Evolutionary conservation across 176 grass and related monocot species (phyloP), one percentile per base, ranked within the genome.

Genomic region (Aegilops sharonensis): DNA sequence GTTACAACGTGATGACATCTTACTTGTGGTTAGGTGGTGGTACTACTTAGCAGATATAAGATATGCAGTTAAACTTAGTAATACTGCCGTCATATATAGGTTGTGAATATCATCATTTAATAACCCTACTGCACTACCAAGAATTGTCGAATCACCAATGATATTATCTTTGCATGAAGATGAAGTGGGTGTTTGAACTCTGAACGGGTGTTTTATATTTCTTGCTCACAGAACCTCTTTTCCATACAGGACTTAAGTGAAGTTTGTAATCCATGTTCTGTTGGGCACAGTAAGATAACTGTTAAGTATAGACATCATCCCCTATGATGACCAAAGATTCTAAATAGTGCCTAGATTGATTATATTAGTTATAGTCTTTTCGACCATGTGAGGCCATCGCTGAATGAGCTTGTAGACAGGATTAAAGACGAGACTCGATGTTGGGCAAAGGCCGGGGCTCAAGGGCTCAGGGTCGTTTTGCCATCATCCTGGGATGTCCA

Each of bases 41-140:
- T 77, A 80, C 56, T 54, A 88, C 35, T 78, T 80, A 75, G 68
- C 75, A 65, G 17, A 85, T 85, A 20, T 30, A 80, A 57, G 68
- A 34, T 89, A 66, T 80, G 67, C 12, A 23, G 66, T 79, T 65
- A 56, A 14, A 11, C 32, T 30, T 27, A 24, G 18, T 85, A 56
- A 56, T 75, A 60, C 2, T 40, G 31, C 27, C 18, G 57, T 48
- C 12, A 24, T 59, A 76, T 32, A 87, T 7, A 57, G 65, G 61
- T 40, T 56, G 32, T 59, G 18, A 66, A 66, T 89, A 65, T 24
- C 43, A 75, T 60, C 42, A 43, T 43, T 85, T 57, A 24, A 43
- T 75, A 60, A 82, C 66, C 85, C 34, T 82, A 63, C 17, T 68
- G 69, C 30, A 68, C 32, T 31, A 66, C 57, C 23, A 75, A 66